phyloP scores from a whole-genome alignment of 306 rosid genomes.

The Citrullus amarus region DNA sequence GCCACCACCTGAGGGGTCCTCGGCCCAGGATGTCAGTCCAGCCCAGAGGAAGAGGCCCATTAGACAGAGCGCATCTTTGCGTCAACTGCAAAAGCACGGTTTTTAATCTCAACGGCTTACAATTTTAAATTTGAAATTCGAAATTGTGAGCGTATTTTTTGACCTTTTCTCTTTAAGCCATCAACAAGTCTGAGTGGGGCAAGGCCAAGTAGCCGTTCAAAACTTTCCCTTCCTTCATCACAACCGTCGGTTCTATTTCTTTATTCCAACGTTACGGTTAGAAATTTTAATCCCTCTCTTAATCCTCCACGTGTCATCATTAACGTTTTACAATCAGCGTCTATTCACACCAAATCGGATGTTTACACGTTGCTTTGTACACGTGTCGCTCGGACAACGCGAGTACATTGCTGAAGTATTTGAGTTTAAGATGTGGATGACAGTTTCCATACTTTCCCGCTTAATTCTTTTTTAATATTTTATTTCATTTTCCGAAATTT shows the following conservation, averaged over 20 bases:
- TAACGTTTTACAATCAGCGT: background rate
- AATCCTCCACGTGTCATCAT: constrained; percentile 7
- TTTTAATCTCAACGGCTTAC: background rate
- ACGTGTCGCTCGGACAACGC: background rate
- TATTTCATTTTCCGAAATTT: background rate
- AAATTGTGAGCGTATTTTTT: background rate
- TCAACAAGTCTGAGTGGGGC: background rate
- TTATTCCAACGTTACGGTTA: background rate
- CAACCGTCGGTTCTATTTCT: background rate
- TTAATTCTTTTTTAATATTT: background rate
- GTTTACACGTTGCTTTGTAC: background rate
- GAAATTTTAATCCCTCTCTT: background rate
- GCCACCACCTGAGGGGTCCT: background rate
- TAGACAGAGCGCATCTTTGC: background rate
- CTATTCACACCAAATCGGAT: background rate
- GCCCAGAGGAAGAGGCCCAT: constrained; percentile 5
- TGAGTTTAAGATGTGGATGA: background rate
- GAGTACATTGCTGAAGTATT: background rate
- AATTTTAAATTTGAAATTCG: constrained; percentile 6
- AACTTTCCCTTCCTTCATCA: background rate
- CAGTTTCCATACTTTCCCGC: constrained; percentile 10
- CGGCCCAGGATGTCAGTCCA: background rate
- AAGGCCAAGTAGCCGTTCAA: background rate
- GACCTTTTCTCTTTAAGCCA: background rate
- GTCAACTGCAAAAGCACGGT: background rate